Evolutionary conservation across 2,329 filamentous ascomycete genomes (phyloP).

Genomic region (Stagonosporopsis tanaceti): DNA sequence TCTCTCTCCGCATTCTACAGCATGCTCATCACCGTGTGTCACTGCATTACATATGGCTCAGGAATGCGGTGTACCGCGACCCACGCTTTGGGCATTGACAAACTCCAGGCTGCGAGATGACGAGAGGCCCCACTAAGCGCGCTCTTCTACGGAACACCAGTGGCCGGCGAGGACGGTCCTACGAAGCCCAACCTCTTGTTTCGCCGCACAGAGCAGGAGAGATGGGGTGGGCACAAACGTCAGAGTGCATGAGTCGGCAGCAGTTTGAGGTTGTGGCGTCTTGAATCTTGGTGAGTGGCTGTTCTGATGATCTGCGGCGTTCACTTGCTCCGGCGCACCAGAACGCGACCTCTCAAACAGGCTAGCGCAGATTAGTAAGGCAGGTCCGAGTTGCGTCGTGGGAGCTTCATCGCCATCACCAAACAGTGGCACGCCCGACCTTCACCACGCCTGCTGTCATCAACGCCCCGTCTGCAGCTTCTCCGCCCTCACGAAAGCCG

Average conservation of each 20-base stretch:
- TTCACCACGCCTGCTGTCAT: background rate
- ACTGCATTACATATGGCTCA: slow-evolving; percentile 2
- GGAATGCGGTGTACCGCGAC: slow-evolving; percentile 9
- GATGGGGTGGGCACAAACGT: no score
- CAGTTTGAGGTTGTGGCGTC: no score
- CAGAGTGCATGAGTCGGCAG: no score
- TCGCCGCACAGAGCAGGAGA: no score
- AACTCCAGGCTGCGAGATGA: slow-evolving; percentile 4
- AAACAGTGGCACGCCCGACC: background rate
- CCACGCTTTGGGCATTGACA: background rate
- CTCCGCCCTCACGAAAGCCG: background rate
- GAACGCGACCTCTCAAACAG: background rate
- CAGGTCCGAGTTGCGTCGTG: slow-evolving; percentile 5
- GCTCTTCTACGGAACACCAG: background rate
- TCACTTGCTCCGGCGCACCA: background rate
- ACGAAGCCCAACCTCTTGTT: background rate
- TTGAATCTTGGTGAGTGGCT: background rate
- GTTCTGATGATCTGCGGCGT: background rate
- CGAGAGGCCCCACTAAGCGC: background rate
- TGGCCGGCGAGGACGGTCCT: no score
- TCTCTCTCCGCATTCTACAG: slow-evolving; percentile 5
- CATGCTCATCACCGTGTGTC: slow-evolving; percentile 7
- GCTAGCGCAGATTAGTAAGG: background rate
- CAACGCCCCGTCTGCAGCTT: background rate
- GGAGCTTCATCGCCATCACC: slow-evolving; percentile 16